Conservation (phyloP, 495 filamentous ascomycete genomes). For the Astrocystis sublimbata region DNA sequence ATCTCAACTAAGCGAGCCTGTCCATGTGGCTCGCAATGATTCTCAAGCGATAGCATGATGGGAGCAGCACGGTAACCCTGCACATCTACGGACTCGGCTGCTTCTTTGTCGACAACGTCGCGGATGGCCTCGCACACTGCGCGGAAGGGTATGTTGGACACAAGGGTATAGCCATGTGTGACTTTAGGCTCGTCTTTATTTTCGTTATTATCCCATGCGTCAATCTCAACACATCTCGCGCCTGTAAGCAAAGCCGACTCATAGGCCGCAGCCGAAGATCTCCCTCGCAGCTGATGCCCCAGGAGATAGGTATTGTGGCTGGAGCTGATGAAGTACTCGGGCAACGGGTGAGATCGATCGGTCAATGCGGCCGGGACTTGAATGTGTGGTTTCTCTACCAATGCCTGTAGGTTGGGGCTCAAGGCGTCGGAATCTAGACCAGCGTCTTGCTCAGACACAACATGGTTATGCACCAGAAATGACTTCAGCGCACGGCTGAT, state of each 20-base stretch:
- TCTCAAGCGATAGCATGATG: conserved; percentile 56
- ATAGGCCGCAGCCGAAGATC: conserved; percentile 49
- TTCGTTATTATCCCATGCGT: conserved; percentile 56
- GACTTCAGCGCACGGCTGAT: conserved; percentile 50
- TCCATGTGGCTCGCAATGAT: conserved; percentile 50
- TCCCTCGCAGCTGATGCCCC: conserved; percentile 54
- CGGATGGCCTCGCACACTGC: conserved; percentile 53
- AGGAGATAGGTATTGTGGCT: conserved; percentile 56
- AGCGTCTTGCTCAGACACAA: conserved; percentile 38
- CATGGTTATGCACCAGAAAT: conserved; percentile 41
- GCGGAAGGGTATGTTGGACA: conserved; percentile 56
- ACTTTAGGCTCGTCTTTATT: conserved; percentile 54
- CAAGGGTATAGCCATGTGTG: conserved; percentile 57
- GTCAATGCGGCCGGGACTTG: conserved; percentile 42
- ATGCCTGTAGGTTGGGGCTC: conserved; percentile 31
- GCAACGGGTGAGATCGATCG: conserved; percentile 48
- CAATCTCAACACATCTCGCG: conserved; percentile 59
- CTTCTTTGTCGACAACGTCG: conserved; percentile 49
- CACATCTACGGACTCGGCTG: conserved; percentile 25
- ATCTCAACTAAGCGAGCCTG: conserved; percentile 53
- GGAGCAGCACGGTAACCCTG: conserved; percentile 45
- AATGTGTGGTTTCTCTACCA: conserved; percentile 49
- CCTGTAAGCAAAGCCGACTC: conserved; percentile 49
- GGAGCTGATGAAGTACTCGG: conserved; percentile 57
- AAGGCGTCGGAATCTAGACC: conserved; percentile 33